Base-by-base conservation (phyloP, 164 flowering plant genomes). In the Nelumbo lutea region DNA sequence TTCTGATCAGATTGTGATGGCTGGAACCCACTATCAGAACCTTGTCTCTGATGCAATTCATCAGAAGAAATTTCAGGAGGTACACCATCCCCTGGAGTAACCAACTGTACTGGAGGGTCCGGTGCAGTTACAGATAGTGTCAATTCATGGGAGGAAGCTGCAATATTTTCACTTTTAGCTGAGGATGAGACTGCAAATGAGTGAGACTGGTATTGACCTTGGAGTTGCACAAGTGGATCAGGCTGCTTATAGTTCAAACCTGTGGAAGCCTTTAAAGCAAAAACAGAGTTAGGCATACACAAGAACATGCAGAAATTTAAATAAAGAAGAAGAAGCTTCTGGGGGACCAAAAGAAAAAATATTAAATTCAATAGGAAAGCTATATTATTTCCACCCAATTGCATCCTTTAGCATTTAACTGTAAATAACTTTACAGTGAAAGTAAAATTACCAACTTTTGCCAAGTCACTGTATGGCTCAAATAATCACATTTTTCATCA, bases 141-240 rank as follows among this genome's bases (percentile, higher is more conserved):
- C 68, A 85, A 64, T 7, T 86, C 88, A 74, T 81, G 82, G 27
- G 87, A 77, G 59, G 87, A 75, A 44, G 66, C 82, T 43, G 62
- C 67, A 55, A 62, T 57, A 55, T 60, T 68, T 79, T 84, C 90
- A 68, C 55, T 73, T 70, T 73, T 80, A 9, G 72, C 76, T 38
- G 79, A 64, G 62, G 83, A 72, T 51, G 85, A 61, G 57, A 85
- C 73, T 53, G 71, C 70, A 65, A 73, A 68, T 50, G 84, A 56
- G 10, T 72, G 83, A 65, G 76, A 52, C 68, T 72, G 78, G 61
- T 60, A 45, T 66, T 81, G 89, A 67, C 77, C 82, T 76, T 87
- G 85, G 57, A 70, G 58, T 74, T 81, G 87, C 27, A 56, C 64
- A 75, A 70, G 69, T 68, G 73, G 76, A 58, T 79, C 84, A 72